phyloP scores from a whole-genome alignment of 495 filamentous ascomycete species.

The Jackrogersella minutella region DNA sequence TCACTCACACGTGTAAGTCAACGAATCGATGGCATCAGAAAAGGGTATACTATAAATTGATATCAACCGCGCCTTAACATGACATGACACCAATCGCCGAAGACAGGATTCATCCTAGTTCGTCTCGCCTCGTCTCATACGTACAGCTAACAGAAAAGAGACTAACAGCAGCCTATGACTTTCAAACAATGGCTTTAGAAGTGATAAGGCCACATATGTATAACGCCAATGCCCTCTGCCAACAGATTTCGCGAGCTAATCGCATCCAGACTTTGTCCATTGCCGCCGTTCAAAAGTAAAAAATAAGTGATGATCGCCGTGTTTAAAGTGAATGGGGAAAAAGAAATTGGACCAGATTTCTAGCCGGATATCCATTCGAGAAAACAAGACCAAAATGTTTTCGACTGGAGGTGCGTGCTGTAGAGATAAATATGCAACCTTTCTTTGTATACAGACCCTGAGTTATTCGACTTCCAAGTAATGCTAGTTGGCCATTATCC shows the following conservation, averaged over 20 bases:
- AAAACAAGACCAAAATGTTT: background rate
- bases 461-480: background rate
- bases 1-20: background rate
- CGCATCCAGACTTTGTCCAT: background rate
- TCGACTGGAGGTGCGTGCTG: background rate
- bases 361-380: slow-evolving; percentile 32
- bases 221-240: background rate
- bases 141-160: background rate
- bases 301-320: too few species aligned
- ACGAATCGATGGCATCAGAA: background rate
- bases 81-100: slow-evolving; percentile 1
- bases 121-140: background rate
- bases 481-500: background rate
- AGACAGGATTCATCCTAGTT: background rate
- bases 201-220: too few species aligned
- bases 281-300: background rate
- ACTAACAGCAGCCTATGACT: background rate
- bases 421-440: slow-evolving; percentile 19
- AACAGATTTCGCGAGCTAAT: background rate
- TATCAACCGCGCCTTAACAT: slow-evolving; percentile 14
- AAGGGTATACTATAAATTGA: slow-evolving; percentile 21
- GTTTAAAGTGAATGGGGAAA: background rate
- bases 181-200: too few species aligned
- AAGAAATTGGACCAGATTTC: slow-evolving; percentile 8
- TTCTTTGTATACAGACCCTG: background rate